Conservation (phyloP, 129 eudicot species). For the Pseudognaphalium luteoalbum region DNA sequence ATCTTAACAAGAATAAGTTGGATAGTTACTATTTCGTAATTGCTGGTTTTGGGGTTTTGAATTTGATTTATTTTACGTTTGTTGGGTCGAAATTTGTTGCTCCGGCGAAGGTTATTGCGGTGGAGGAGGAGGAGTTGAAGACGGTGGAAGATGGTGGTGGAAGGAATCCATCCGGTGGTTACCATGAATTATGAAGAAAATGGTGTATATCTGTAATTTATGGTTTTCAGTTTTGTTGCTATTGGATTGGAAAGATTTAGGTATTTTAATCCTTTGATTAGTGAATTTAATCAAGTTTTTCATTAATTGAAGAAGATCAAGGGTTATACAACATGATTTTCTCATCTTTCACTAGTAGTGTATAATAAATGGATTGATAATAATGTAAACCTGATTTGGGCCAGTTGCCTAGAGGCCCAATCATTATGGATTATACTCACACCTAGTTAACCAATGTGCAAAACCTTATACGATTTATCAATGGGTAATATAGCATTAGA, state of each 20-base stretch:
- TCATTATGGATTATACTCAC: too few species aligned
- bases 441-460: too few species aligned
- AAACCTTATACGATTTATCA: too few species aligned
- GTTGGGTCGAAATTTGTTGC: conserved; percentile 46
- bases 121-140: conserved; percentile 32
- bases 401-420: too few species aligned
- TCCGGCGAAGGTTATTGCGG: conserved; percentile 24
- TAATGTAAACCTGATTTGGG: too few species aligned
- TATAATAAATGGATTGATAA: too few species aligned
- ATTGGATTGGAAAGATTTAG: background rate
- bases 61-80: conserved; percentile 52
- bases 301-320: background rate
- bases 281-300: background rate
- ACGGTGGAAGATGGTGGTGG: conserved; percentile 22
- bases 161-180: background rate
- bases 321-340: background rate
- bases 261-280: conserved; percentile 5
- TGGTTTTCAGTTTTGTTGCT: background rate
- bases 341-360: background rate
- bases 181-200: conserved; percentile 20
- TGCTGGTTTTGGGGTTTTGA: conserved; percentile 50
- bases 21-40: conserved; percentile 56
- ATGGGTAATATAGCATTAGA: too few species aligned
- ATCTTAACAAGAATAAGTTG: conserved; percentile 60
- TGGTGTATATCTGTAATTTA: conserved; percentile 14